These are phyloP conservation scores for apple (Malus domestica) DNA, from an alignment of 306 rosid genomes.

Conservation along the genomic window ASM211411v1 NC_041805.1:24420001-24420500, in stretches of 20 bases:
- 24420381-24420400: slow-evolving; percentile 23
- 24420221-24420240: slow-evolving; percentile 60
- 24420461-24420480: slow-evolving; percentile 79
- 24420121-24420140: slow-evolving; percentile 33
- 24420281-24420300: slow-evolving; percentile 71
- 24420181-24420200: slow-evolving; percentile 40
- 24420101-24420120: slow-evolving; percentile 52
- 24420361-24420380: slow-evolving; percentile 55
- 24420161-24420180: slow-evolving; percentile 74
- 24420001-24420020: slow-evolving; percentile 71
- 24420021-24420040: slow-evolving; percentile 57
- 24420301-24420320: slow-evolving; percentile 51
- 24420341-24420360: slow-evolving; percentile 65
- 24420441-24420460: slow-evolving; percentile 73
- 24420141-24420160: slow-evolving; percentile 47
- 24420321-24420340: slow-evolving; percentile 65
- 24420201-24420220: slow-evolving; percentile 41
- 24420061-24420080: slow-evolving; percentile 46
- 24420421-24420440: slow-evolving; percentile 46
- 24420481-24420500: slow-evolving; percentile 71
- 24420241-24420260: slow-evolving; percentile 68
- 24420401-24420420: slow-evolving; percentile 78
- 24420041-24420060: slow-evolving; percentile 88
- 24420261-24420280: slow-evolving; percentile 57
- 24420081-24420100: slow-evolving; percentile 66